phyloP scores from a whole-genome alignment of 2,329 filamentous ascomycete genomes.

The Pyrenophora teres region DNA sequence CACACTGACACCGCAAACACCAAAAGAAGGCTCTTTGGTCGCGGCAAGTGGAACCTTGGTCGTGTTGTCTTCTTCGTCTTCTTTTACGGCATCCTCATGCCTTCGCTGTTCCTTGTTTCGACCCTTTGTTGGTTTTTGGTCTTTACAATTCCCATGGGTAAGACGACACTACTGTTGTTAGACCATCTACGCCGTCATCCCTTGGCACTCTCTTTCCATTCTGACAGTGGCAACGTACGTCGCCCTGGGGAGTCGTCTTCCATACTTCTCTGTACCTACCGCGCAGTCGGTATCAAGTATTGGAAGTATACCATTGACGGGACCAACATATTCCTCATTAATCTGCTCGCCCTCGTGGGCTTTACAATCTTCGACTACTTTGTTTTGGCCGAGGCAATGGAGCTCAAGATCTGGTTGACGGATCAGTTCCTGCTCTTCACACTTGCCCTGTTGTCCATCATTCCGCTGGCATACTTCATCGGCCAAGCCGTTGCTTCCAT shows the following conservation, averaged over 20 bases:
- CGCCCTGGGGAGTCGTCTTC: slow-evolving; percentile 74
- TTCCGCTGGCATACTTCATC: slow-evolving; percentile 96
- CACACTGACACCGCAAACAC: slow-evolving; percentile 50
- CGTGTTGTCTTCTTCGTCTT: slow-evolving; percentile 94
- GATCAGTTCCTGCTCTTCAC: slow-evolving; percentile 85
- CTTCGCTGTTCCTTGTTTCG: slow-evolving; percentile 82
- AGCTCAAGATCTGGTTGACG: slow-evolving; percentile 74
- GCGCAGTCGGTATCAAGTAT: slow-evolving; percentile 90
- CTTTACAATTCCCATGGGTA: slow-evolving; percentile 98
- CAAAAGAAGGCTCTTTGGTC: slow-evolving; percentile 89
- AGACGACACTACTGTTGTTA: slow-evolving; percentile 86
- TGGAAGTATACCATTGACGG: slow-evolving; percentile 99
- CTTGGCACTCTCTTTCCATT: slow-evolving; percentile 89
- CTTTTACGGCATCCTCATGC: slow-evolving; percentile 92
- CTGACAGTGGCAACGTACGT: slow-evolving; percentile 76
- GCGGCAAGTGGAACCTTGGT: slow-evolving; percentile 93
- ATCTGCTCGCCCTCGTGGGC: slow-evolving; percentile 88
- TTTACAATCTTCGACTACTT: slow-evolving; percentile 95
- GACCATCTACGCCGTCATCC: slow-evolving; percentile 92
- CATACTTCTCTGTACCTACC: slow-evolving; percentile 94
- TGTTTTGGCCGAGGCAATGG: slow-evolving; percentile 71
- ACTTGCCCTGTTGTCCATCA: slow-evolving; percentile 85
- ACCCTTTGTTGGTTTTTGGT: slow-evolving; percentile 93
- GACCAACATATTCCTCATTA: slow-evolving; percentile 99
- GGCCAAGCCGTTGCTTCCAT: slow-evolving; percentile 98